A percentile compares a stretch with the other conserved stretches of the same genome.
These are phyloP conservation scores for Leccinum arenicola DNA, from an alignment of 768 basidiomycete species.

Conservation along the genomic window DNA sequence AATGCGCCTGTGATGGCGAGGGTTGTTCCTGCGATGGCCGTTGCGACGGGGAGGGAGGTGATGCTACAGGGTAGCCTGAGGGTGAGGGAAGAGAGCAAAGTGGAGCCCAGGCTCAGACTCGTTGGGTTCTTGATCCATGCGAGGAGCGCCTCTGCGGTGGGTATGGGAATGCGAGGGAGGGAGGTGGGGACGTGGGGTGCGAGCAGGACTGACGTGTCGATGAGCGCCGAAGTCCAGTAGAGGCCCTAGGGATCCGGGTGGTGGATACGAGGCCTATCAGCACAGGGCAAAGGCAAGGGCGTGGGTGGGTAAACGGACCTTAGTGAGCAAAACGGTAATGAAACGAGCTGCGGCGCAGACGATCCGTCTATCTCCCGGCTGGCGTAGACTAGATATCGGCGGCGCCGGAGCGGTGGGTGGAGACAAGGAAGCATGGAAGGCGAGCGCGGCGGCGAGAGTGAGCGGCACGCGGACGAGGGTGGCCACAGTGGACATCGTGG, in stretches of 20 bases:
- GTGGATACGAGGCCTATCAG: neutral
- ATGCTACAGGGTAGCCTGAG: neutral
- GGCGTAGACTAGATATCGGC: neutral
- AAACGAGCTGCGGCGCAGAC: slow-evolving; percentile 8
- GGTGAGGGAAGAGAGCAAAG: neutral
- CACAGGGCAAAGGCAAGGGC: too few species aligned
- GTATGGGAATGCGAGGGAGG: neutral
- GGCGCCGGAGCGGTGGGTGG: slow-evolving; percentile 29
- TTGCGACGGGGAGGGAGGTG: neutral
- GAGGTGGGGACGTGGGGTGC: slow-evolving; percentile 4
- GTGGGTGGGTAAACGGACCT: slow-evolving; percentile 7
- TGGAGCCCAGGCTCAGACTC: neutral
- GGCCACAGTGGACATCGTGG: neutral
- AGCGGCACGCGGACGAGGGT: slow-evolving; percentile 42
- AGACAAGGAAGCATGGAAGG: slow-evolving; percentile 43
- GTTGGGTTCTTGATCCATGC: neutral
- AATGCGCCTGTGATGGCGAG: slow-evolving; percentile 40
- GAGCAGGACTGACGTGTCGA: slow-evolving; percentile 9
- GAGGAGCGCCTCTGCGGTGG: neutral
- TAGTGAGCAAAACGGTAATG: slow-evolving; percentile 8
- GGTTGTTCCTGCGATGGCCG: slow-evolving; percentile 34
- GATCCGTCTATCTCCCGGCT: slow-evolving; percentile 26
- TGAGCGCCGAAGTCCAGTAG: slow-evolving; percentile 15
- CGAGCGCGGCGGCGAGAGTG: slow-evolving; percentile 41
- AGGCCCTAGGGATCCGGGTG: slow-evolving; percentile 8